These are phyloP conservation scores for Malus hybrid DNA, from an alignment of 331 rosid species.

Conservation along the genomic window DNA sequence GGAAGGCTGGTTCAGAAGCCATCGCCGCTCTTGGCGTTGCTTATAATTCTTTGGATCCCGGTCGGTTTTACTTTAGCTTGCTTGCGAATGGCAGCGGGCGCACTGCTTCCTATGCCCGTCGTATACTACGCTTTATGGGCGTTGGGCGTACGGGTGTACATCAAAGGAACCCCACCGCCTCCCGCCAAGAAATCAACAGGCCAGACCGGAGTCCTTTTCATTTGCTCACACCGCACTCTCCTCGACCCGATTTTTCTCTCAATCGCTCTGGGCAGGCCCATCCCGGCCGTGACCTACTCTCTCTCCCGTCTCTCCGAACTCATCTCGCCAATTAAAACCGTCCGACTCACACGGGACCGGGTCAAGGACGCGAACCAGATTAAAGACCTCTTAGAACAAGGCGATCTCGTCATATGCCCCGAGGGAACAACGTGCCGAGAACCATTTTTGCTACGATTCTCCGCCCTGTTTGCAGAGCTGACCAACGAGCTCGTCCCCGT, in stretches of 20 bases:
- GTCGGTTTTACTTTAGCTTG: conserved; percentile 18
- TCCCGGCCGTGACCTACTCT: conserved; percentile 20
- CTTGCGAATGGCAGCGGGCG: conserved; percentile 12
- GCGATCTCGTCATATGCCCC: conserved; percentile 15
- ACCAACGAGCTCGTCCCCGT: conserved; percentile 11
- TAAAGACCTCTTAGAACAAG: conserved; percentile 12
- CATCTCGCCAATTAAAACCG: conserved; percentile 20
- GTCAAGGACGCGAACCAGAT: conserved; percentile 11
- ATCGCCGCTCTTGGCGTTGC: conserved; percentile 4
- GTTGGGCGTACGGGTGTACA: conserved; percentile 15
- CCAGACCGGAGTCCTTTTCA: conserved; percentile 11
- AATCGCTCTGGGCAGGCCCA: conserved; percentile 1
- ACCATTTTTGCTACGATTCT: conserved; percentile 9
- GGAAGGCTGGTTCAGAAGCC: conserved; percentile 12
- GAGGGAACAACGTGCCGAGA: conserved; percentile 20
- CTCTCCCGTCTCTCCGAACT: conserved; percentile 13
- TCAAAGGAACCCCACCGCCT: conserved; percentile 18
- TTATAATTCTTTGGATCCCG: conserved; percentile 16
- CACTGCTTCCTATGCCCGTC: conserved; percentile 14
- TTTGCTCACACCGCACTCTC: conserved; percentile 22
- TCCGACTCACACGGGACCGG: conserved; percentile 9
- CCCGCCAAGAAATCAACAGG: conserved; percentile 9
- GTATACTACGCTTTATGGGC: conserved; percentile 21
- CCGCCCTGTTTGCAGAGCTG: conserved; percentile 10
- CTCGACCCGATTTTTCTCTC: conserved; percentile 20